Percentiles rank a stretch among this genome's conserved stretches.
Conservation (phyloP, 495 filamentous ascomycete genomes). For the Opeltia flavorubescens region DNA sequence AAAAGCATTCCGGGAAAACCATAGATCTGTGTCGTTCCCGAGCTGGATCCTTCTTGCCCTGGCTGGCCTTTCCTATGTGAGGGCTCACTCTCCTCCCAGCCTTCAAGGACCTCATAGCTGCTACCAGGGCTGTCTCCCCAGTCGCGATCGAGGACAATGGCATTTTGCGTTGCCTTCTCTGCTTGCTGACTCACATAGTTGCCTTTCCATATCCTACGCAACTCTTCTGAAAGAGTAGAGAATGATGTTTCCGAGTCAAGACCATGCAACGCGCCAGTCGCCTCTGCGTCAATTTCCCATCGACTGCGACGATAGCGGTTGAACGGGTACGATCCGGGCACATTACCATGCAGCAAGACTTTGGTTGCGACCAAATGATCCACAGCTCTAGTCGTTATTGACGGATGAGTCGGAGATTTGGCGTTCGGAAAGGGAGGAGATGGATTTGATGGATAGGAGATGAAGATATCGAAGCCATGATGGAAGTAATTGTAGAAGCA, state of each 20-base stretch:
- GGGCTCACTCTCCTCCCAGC: slow-evolving; percentile 64
- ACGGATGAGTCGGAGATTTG: slow-evolving; percentile 13
- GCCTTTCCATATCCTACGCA: slow-evolving; percentile 58
- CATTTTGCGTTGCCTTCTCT: slow-evolving; percentile 49
- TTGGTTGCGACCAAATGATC: slow-evolving; percentile 68
- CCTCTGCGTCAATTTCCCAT: slow-evolving; percentile 54
- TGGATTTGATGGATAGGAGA: slow-evolving; percentile 57
- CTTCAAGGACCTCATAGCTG: slow-evolving; percentile 76
- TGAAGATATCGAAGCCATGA: slow-evolving; percentile 85
- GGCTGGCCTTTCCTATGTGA: slow-evolving; percentile 27
- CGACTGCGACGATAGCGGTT: slow-evolving; percentile 83
- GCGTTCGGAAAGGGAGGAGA: slow-evolving; percentile 47
- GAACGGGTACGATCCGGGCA: slow-evolving; percentile 92
- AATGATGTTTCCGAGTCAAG: slow-evolving; percentile 70
- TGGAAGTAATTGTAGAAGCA: slow-evolving; percentile 96
- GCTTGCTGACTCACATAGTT: slow-evolving; percentile 48
- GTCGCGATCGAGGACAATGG: slow-evolving; percentile 79
- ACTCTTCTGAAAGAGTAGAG: slow-evolving; percentile 46
- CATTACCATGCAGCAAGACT: slow-evolving; percentile 79
- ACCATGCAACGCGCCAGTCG: slow-evolving; percentile 2
- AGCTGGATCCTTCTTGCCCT: slow-evolving; percentile 33
- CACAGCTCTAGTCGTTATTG: slow-evolving; percentile 9
- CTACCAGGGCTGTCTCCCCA: slow-evolving; percentile 87
- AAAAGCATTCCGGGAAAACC: slow-evolving; percentile 89
- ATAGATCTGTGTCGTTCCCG: slow-evolving; percentile 76